Evolutionary conservation across 192 early-diverging fungal species (phyloP), one percentile per base, ranked within the genome.

Genomic region (Dimargaris cristalligena): DNA sequence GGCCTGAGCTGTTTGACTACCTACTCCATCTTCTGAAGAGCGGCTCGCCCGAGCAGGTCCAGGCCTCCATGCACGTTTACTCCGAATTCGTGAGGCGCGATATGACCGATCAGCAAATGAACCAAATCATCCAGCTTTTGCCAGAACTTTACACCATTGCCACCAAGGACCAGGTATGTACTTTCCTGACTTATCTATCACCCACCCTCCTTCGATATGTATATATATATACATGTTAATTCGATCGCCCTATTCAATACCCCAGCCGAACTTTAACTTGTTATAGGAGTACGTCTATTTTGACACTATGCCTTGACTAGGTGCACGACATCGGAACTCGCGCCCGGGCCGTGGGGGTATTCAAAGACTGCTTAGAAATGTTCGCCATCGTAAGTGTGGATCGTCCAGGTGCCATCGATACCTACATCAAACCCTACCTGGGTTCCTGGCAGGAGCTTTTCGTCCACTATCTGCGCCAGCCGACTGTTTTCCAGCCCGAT

Each of bases 91-190:
- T 92, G 16, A 78, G 76, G 61, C 76, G 82, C 56, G 90, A 94
- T 66, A 77, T 97, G 61, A 86, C 89, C 9, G 89, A 91, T 58
- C 75, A 85, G 46, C 90, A 94, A 60, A 77, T 92, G 59, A 82
- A 86, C 38, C 77, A 85, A 52, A 72, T 97, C 52, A 86, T 86
- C 0, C 86, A 78, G 20, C 67, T 97, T 2, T 67, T 93, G 34
- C 91, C 92, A 0, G 88, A 93, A 67, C 81, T 97, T 38, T 75
- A 76, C 59, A 68, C 75, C n/a, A 89, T 97, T 35, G 77, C 89
- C 63, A 67, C 73, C n/a, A 71, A 68, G 13, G 74, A 83, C 14
- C 66, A 68, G 48, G 78, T 76, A 61, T 59, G 69, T 64, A n/a
- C n/a, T n/a, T n/a, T n/a, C n/a, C n/a, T n/a, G n/a, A n/a, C n/a